A percentile compares a stretch with the other conserved stretches of the same genome.
phyloP scores from a whole-genome alignment of 2,329 filamentous ascomycete genomes.

The Xylaria sp. region DNA sequence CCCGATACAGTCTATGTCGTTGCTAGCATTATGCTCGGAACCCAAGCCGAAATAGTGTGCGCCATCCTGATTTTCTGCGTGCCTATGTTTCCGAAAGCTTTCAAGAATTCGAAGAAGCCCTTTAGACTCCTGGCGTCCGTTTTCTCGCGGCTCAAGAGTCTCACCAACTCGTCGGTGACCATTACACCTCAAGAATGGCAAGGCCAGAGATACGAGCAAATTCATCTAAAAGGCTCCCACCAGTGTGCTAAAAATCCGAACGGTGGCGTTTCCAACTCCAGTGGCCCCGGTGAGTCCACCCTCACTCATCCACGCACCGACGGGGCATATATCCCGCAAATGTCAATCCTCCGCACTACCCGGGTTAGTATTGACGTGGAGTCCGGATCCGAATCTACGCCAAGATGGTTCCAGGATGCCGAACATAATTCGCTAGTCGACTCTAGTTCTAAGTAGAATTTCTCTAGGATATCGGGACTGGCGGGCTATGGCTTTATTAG shows the following conservation, averaged over 20 bases:
- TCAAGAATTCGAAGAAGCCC: neutral
- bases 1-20: neutral
- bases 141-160: neutral
- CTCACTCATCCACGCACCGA: neutral
- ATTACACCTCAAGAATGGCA: no score
- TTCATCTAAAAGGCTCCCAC: no score
- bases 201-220: no score
- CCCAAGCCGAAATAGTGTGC: constrained; percentile 1
- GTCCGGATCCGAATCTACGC: neutral
- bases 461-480: no score
- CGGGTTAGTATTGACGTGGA: neutral
- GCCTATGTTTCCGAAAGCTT: constrained; percentile 3
- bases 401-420: neutral
- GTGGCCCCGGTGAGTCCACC: neutral
- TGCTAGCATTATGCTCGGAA: neutral
- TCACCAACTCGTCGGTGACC: no score
- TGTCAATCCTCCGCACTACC: neutral
- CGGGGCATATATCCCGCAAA: neutral
- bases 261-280: no score
- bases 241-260: no score
- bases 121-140: neutral
- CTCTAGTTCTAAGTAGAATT: no score
- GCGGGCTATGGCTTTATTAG: no score
- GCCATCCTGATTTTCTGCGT: constrained; percentile 5
- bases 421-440: no score